These are phyloP conservation scores for Breviolum minutum DNA, from an alignment of 73 alveolate genomes.

Conservation along the genomic window DNA sequence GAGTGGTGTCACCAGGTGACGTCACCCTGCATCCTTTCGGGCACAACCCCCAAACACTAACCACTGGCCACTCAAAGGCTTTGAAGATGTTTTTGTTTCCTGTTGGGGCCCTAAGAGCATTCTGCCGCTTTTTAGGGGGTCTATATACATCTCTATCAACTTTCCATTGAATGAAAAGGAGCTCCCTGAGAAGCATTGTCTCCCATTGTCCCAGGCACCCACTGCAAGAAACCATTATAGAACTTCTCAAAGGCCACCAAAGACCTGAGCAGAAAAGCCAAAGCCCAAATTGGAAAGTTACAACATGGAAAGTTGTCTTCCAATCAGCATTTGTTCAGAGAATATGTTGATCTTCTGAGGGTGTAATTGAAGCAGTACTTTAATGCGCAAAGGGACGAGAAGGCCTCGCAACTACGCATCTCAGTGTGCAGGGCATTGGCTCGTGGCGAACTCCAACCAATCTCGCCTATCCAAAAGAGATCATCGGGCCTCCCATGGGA, in stretches of 20 bases:
- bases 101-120: no score
- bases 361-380: no score
- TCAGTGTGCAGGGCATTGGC: conserved; percentile 92
- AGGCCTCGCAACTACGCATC: conserved; percentile 49
- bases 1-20: no score
- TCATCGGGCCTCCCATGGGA: conserved; percentile 29
- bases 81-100: background rate
- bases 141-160: background rate
- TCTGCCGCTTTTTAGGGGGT: no score
- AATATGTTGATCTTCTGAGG: no score
- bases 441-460: conserved; percentile 77
- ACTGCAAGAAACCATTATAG: conserved; percentile 26
- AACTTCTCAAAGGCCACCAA: conserved; percentile 30
- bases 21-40: background rate
- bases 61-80: background rate
- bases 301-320: no score
- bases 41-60: background rate
- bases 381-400: background rate
- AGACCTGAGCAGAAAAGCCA: background rate
- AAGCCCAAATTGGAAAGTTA: background rate
- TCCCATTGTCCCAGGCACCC: conserved; percentile 5
- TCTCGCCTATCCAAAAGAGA: conserved; percentile 75
- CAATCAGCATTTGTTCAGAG: no score
- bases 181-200: background rate
- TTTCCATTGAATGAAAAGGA: background rate